phyloP scores from a whole-genome alignment of 2,329 filamentous ascomycete genomes.

The Fusarium nodosum region DNA sequence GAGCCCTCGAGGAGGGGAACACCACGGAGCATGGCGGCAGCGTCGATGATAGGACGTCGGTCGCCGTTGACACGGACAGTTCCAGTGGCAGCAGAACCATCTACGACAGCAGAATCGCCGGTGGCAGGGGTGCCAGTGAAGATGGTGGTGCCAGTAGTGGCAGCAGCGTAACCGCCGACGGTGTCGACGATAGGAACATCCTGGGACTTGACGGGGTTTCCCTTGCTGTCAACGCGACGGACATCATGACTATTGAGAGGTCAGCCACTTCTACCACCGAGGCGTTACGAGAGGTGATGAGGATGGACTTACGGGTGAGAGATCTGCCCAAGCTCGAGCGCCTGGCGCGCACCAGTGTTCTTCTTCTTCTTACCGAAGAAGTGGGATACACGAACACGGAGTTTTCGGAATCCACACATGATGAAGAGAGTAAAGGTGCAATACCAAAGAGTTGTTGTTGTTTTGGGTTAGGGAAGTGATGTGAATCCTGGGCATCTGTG shows the following conservation, averaged over 20 bases:
- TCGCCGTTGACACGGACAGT: no score
- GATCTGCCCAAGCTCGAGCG: rapidly evolving
- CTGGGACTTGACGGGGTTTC: not conserved
- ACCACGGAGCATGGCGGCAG: not conserved
- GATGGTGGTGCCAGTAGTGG: no score
- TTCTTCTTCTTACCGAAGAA: not conserved
- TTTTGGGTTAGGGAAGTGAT: no score
- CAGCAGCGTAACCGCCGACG: no score
- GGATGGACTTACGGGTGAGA: slow-evolving; percentile 25
- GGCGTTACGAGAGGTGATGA: not conserved
- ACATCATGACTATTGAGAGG: not conserved
- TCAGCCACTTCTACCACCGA: not conserved
- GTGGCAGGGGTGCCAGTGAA: no score
- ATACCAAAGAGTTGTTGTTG: no score
- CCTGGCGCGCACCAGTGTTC: rapidly evolving
- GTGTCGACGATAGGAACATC: not conserved
- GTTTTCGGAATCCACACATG: not conserved
- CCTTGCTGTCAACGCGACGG: not conserved
- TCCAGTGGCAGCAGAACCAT: no score
- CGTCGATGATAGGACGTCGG: not conserved
- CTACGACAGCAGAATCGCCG: no score
- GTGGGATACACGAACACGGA: no score
- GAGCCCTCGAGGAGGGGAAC: not conserved
- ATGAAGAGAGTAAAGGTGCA: no score
- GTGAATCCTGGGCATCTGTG: slow-evolving; percentile 8